These are phyloP conservation scores for Alternaria sp. DNA, from an alignment of 2,329 filamentous ascomycete species.

Conservation along the genomic window DNA sequence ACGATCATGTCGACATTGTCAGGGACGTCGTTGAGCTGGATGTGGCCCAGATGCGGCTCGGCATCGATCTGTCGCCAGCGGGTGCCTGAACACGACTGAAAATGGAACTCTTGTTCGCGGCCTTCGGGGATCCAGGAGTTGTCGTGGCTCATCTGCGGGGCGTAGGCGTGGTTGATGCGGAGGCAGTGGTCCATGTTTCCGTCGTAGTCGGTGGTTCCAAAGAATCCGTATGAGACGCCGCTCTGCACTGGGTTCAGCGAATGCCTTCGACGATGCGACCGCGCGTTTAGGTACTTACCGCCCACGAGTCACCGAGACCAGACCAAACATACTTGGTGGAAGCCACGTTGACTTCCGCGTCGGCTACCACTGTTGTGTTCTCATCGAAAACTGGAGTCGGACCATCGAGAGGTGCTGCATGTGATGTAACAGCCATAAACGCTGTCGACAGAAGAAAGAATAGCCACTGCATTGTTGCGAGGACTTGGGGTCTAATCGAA, in stretches of 20 bases:
- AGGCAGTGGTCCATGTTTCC: neutral
- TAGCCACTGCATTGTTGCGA: neutral
- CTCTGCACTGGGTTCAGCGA: neutral
- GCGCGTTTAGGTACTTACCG: neutral
- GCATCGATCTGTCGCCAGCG: neutral
- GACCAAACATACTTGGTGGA: neutral
- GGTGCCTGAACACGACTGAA: neutral
- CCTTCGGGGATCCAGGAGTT: neutral
- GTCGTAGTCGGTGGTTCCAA: neutral
- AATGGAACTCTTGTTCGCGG: neutral
- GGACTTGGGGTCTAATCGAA: neutral
- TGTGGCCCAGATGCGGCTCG: neutral
- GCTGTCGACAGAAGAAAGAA: neutral
- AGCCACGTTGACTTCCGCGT: neutral
- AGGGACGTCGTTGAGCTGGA: neutral
- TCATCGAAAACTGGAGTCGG: neutral
- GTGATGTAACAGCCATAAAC: neutral
- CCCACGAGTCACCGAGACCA: neutral
- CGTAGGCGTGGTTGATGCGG: neutral
- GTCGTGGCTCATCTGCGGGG: neutral
- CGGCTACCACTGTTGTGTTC: neutral
- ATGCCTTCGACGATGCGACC: fast-evolving
- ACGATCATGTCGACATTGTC: neutral
- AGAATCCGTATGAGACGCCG: neutral
- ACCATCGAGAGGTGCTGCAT: neutral